Evolutionary conservation across 2,329 filamentous ascomycete species (phyloP).

Genomic region (Colletotrichum melonis): DNA sequence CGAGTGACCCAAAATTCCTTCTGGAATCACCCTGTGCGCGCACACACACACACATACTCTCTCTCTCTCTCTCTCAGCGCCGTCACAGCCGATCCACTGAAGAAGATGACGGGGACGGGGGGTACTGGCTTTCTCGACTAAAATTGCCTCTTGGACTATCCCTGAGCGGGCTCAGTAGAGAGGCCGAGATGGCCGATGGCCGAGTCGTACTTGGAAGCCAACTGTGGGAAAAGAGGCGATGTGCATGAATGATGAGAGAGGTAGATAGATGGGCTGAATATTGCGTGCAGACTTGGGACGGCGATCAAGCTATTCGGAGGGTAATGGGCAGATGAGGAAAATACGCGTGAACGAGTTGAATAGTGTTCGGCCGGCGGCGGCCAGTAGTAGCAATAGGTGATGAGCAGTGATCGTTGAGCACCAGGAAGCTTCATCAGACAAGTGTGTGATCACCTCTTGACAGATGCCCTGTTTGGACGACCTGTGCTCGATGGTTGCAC

Average conservation of each 20-base stretch:
- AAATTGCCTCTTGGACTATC: constrained; percentile 35
- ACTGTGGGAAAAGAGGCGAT: constrained; percentile 29
- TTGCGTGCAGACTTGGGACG: constrained; percentile 15
- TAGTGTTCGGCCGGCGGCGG: neutral
- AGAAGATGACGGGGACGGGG: constrained; percentile 29
- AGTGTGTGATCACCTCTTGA: constrained; percentile 19
- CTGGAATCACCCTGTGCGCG: constrained; percentile 32
- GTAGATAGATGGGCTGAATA: neutral
- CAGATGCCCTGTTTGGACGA: constrained; percentile 5
- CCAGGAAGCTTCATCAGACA: constrained; percentile 3
- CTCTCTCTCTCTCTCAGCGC: constrained; percentile 3
- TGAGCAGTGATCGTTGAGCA: neutral
- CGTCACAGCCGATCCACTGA: constrained; percentile 35
- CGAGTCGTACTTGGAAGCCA: constrained; percentile 25
- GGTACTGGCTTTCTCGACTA: constrained; percentile 20
- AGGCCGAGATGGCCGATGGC: constrained; percentile 33
- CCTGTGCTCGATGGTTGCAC: neutral
- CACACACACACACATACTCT: neutral
- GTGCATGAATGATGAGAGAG: constrained; percentile 22
- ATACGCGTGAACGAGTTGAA: neutral
- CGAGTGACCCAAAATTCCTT: constrained; percentile 31
- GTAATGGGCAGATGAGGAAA: neutral
- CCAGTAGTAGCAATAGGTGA: neutral
- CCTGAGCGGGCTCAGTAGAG: constrained; percentile 29
- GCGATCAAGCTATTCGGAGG: constrained; percentile 18